Conservation (phyloP, 1,139 yeast species). For the Wickerhamomyces sp. region DNA sequence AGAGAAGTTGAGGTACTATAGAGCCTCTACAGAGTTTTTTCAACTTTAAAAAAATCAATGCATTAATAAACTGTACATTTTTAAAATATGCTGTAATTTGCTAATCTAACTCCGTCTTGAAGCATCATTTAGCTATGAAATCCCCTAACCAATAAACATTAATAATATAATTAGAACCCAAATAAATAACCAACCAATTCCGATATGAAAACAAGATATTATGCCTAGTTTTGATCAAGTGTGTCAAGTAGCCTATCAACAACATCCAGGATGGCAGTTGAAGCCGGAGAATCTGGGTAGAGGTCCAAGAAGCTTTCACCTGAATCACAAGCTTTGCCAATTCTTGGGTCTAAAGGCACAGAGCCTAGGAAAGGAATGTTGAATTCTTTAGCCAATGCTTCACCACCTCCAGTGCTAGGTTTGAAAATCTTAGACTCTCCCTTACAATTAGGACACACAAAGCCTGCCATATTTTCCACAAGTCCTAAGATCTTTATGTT, state of each 20-base stretch:
- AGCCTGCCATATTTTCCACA: conserved; percentile 98
- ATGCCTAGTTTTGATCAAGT: no score
- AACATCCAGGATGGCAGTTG: conserved; percentile 79
- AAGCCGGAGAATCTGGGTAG: conserved; percentile 91
- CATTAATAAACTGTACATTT: not conserved
- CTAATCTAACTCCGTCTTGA: no score
- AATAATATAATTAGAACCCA: no score
- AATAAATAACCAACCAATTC: no score
- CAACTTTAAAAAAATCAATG: not conserved
- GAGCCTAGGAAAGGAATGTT: conserved; percentile 77
- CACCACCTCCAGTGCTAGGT: conserved; percentile 97
- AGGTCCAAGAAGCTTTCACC: conserved; percentile 85
- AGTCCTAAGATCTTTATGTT: conserved; percentile 80
- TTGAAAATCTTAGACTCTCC: conserved; percentile 89
- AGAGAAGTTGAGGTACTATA: not conserved
- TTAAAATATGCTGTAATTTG: not conserved
- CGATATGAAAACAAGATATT: no score
- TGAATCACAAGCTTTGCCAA: conserved; percentile 81
- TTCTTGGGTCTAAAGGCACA: conserved; percentile 94
- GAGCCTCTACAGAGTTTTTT: no score
- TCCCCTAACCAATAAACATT: no score
- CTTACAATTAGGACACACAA: conserved; percentile 92
- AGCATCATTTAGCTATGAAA: no score
- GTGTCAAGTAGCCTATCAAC: conserved; percentile 48
- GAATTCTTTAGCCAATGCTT: conserved; percentile 73